These are phyloP conservation scores for Suzukiozyma palmioleophila DNA, from an alignment of 1,139 yeast species.

Conservation along the genomic window DNA sequence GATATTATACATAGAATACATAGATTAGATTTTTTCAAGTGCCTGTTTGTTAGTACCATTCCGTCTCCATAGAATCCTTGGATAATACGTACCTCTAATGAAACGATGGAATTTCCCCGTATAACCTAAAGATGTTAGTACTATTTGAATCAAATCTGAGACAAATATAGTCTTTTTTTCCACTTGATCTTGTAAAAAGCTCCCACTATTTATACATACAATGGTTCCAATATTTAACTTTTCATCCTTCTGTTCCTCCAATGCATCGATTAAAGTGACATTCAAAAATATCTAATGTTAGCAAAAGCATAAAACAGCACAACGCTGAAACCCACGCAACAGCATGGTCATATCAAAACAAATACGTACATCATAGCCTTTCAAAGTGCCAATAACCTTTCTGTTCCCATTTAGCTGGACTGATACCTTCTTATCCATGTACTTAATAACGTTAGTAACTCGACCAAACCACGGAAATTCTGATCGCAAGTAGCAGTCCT, in stretches of 20 bases:
- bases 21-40: conserved; percentile 22
- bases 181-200: neutral
- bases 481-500: neutral
- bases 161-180: no score
- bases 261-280: conserved; percentile 68
- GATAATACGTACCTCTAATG: conserved; percentile 46
- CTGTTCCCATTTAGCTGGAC: conserved; percentile 74
- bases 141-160: no score
- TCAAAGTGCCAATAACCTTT: conserved; percentile 63
- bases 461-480: neutral
- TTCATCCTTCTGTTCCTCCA: conserved; percentile 52
- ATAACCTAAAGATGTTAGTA: conserved; percentile 38
- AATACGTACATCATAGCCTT: conserved; percentile 68
- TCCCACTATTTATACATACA: conserved; percentile 23
- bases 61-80: neutral
- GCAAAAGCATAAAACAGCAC: conserved; percentile 6
- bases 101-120: conserved; percentile 59
- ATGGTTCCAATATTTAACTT: conserved; percentile 52
- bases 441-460: conserved; percentile 39
- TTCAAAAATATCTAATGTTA: conserved; percentile 56
- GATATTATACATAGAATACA: conserved; percentile 1
- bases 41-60: conserved; percentile 21
- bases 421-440: conserved; percentile 69
- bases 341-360: neutral
- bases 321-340: neutral